Evolutionary conservation across 257 asterid species (phyloP), one percentile per base, ranked within the genome.

Genomic region (Fraxinus americana): DNA sequence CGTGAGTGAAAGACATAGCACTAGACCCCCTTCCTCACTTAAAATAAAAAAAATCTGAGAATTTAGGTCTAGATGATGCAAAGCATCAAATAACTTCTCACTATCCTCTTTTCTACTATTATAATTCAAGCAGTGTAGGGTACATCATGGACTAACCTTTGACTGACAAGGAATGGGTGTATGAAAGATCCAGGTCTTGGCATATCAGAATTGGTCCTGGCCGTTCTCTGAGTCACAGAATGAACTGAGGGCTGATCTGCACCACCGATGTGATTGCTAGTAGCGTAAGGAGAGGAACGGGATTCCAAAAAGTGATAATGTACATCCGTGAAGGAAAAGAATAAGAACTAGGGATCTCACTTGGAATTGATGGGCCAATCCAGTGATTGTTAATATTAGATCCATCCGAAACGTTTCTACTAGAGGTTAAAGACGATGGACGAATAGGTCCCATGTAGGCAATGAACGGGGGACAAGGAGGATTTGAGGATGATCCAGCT

Each of bases 391-490:
- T 90, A 57, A 87, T 89, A 87, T 73, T 90, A 77, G 96, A 84
- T 73, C 92, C 92, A 79, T 91, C 97, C 2, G 92, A 86, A 77
- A 90, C 85, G 67, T 74, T 87, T 69, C 89, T 91, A 70, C 83
- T 86, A 30, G 96, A 89, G 77, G 89, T 86, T 75, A 97, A 89
- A 67, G 98, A 87, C 65, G 97, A 86, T 70, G 94, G 94, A 72
- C 85, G 97, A 67, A 91, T 34, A 41, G 96, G 97, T 77, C 97
- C 98, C 76, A 92, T 75, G 85, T 90, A 94, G 57, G 98, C 91
- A 81, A 94, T 73, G 73, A 92, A 94, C 8, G 98, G 98, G 81
- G 98, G 98, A 79, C 97, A 90, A 65, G 90, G 95, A 89, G 88
- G 93, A 81, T 86, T 71, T 36, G 96, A 79, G 72, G 98, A 88